Conservation (phyloP, 1,284 basidiomycete species). For the Taiwanofungus camphoratus region DNA sequence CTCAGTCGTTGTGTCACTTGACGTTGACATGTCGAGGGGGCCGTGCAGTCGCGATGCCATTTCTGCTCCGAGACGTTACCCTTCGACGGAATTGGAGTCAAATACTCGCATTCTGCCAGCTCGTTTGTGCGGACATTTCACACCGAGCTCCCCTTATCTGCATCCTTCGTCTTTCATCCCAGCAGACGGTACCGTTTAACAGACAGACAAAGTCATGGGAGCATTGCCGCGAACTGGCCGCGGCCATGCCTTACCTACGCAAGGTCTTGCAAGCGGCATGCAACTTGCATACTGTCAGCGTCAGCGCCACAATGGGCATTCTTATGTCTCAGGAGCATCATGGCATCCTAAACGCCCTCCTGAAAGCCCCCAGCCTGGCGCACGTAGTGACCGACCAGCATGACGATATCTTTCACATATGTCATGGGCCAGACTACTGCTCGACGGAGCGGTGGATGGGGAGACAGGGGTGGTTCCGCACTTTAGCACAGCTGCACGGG, state of each 20-base stretch:
- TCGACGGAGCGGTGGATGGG: neutral
- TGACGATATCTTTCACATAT: neutral
- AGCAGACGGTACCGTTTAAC: neutral
- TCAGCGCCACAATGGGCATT: neutral
- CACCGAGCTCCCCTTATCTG: neutral
- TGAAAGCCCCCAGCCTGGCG: neutral
- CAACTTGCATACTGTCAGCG: slow-evolving; percentile 1
- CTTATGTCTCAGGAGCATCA: neutral
- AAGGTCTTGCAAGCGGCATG: neutral
- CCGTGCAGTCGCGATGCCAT: neutral
- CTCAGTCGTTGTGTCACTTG: neutral
- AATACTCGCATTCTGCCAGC: neutral
- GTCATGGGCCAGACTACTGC: neutral
- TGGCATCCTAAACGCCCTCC: neutral
- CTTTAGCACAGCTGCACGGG: neutral
- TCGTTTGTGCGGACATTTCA: neutral
- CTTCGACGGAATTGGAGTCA: neutral
- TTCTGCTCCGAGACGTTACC: neutral
- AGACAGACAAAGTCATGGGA: neutral
- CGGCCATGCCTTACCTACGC: neutral
- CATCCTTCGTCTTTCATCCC: neutral
- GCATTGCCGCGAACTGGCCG: neutral
- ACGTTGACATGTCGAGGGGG: neutral
- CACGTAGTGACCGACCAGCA: neutral
- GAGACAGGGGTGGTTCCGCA: neutral